phyloP scores from a whole-genome alignment of 2,329 filamentous ascomycete genomes.

The Diaporthe vexans region DNA sequence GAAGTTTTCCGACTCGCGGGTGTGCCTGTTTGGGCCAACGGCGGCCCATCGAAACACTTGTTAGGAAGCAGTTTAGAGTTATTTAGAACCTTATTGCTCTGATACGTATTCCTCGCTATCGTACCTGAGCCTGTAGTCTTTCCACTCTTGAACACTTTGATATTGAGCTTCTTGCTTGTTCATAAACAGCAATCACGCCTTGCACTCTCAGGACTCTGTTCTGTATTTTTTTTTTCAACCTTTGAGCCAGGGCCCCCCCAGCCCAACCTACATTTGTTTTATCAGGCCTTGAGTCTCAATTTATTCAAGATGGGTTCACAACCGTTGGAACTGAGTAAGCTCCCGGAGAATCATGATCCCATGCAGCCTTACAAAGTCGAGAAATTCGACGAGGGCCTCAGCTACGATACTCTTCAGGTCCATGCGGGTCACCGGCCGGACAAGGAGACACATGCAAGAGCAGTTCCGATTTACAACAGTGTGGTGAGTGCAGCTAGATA shows the following conservation, averaged over 20 bases:
- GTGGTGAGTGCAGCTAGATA: not conserved
- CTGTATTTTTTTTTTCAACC: not conserved
- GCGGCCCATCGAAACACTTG: not conserved
- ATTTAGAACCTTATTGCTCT: conserved; percentile 1
- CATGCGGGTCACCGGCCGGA: conserved; percentile 19
- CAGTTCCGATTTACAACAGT: conserved; percentile 15
- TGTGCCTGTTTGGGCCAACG: not conserved
- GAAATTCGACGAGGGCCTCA: conserved; percentile 19
- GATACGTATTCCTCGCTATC: too few relatives aligned
- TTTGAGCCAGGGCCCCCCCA: not conserved
- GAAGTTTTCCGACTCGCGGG: conserved; percentile 6
- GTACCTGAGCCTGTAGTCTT: rapidly evolving
- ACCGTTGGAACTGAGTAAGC: not conserved
- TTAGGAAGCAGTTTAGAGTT: not conserved
- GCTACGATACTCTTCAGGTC: conserved; percentile 15
- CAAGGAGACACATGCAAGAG: conserved; percentile 23
- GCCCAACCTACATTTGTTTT: not conserved
- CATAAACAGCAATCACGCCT: not conserved
- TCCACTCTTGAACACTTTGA: not conserved
- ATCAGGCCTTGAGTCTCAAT: too few relatives aligned
- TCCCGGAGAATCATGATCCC: conserved; percentile 12
- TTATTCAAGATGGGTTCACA: not conserved
- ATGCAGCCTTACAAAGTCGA: conserved; percentile 15
- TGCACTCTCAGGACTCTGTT: not conserved
- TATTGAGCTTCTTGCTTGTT: not conserved